These are phyloP conservation scores for Coniophora puteana DNA, from an alignment of 1,284 basidiomycete species.

Conservation along the genomic window DNA sequence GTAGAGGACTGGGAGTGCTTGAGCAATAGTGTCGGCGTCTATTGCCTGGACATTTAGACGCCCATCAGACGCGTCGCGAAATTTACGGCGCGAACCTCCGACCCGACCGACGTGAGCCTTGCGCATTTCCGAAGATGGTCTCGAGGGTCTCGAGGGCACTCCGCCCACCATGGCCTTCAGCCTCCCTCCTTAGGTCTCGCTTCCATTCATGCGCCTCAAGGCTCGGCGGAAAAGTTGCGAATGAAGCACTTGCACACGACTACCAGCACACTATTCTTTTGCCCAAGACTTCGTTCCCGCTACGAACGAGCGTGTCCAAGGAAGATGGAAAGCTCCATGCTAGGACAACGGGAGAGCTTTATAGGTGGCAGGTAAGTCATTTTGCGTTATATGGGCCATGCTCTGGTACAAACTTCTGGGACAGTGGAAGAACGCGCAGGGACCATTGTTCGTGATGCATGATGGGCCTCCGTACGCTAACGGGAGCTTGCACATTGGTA, in stretches of 20 bases:
- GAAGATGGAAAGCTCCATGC: conserved; percentile 59
- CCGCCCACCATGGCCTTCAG: background rate
- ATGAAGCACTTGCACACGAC: too few relatives aligned
- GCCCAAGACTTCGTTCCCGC: conserved; percentile 81
- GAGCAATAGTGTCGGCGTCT: background rate
- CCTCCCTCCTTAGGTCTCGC: background rate
- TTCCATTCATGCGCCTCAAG: conserved; percentile 2
- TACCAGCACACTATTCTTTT: conserved; percentile 76
- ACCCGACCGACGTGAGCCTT: background rate
- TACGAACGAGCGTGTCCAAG: conserved; percentile 69
- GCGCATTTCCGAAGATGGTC: background rate
- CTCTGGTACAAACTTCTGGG: conserved; percentile 1
- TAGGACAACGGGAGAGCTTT: conserved; percentile 76
- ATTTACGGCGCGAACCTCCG: background rate
- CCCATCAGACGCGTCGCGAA: background rate
- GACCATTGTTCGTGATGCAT: conserved; percentile 81
- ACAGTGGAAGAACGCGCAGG: conserved; percentile 62
- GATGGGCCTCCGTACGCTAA: conserved; percentile 99
- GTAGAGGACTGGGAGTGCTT: background rate
- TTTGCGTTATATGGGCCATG: background rate
- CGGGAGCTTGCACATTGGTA: conserved; percentile 93
- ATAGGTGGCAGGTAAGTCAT: conserved; percentile 79
- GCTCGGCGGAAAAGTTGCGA: too few relatives aligned
- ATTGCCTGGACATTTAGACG: background rate
- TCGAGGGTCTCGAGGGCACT: background rate